Evolutionary conservation across 2,329 filamentous ascomycete genomes (phyloP).

Genomic region (Exophiala alcalophila): DNA sequence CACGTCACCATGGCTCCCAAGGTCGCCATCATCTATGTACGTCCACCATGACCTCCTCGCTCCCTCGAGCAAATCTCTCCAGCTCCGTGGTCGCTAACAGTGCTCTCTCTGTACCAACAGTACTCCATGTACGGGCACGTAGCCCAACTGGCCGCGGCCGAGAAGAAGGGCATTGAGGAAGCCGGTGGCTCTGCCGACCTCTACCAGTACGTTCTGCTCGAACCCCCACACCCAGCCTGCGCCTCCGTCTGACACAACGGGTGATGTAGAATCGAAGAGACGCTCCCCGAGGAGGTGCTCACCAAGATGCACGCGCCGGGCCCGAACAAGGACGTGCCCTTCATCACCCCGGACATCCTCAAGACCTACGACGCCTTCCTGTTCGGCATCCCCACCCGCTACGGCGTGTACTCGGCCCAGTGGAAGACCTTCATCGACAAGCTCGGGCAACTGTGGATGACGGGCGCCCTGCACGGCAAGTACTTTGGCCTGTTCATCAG

Average conservation of each 20-base stretch:
- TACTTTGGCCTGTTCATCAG: conserved; percentile 87
- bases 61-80: not conserved
- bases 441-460: conserved; percentile 79
- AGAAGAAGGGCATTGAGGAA: conserved; percentile 84
- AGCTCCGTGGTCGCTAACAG: conserved; percentile 3
- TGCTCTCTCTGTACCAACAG: conserved; percentile 45
- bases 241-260: too few species aligned
- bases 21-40: conserved; percentile 84
- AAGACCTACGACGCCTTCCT: conserved; percentile 83
- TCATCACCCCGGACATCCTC: conserved; percentile 61
- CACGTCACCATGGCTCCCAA: conserved; percentile 73
- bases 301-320: conserved; percentile 84
- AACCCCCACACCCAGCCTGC: not conserved
- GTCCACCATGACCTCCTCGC: conserved; percentile 37
- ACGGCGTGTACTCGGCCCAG: conserved; percentile 95
- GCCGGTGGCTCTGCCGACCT: conserved; percentile 79
- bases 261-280: conserved; percentile 70
- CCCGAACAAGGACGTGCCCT: conserved; percentile 63
- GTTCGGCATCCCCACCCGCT: conserved; percentile 91
- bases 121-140: conserved; percentile 97
- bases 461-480: conserved; percentile 79
- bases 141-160: conserved; percentile 76
- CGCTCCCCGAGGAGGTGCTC: conserved; percentile 78
- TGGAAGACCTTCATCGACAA: conserved; percentile 86
- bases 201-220: conserved; percentile 63